Conservation (phyloP, 768 basidiomycete genomes). For the Russula sp. region DNA sequence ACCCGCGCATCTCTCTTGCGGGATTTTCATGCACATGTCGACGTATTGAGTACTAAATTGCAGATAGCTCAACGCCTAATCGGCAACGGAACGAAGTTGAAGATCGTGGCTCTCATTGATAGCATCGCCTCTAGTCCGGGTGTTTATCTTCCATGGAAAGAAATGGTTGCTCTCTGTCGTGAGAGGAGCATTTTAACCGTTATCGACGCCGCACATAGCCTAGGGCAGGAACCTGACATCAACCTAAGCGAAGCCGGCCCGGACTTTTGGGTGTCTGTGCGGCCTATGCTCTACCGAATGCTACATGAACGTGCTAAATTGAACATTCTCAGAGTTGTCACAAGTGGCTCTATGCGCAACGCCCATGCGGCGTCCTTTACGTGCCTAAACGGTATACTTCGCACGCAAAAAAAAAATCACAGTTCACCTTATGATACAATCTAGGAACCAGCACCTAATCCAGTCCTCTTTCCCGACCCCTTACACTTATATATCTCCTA, state of each 20-base stretch:
- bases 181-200: slow-evolving; percentile 57
- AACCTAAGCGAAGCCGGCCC: slow-evolving; percentile 48
- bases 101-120: slow-evolving; percentile 66
- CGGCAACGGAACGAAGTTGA: slow-evolving; percentile 27
- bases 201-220: slow-evolving; percentile 75
- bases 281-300: slow-evolving; percentile 21
- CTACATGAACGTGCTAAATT: background rate
- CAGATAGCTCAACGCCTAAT: slow-evolving; percentile 16
- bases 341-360: slow-evolving; percentile 76
- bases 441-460: slow-evolving; percentile 58
- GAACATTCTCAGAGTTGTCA: slow-evolving; percentile 57
- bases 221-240: slow-evolving; percentile 62
- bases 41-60: slow-evolving; percentile 24
- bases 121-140: slow-evolving; percentile 57
- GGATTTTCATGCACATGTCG: slow-evolving; percentile 36
- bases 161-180: slow-evolving; percentile 55
- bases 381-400: slow-evolving; percentile 52
- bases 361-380: slow-evolving; percentile 64
- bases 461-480: slow-evolving; percentile 54
- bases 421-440: background rate
- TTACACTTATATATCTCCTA: slow-evolving; percentile 42
- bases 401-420: too few relatives aligned
- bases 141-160: slow-evolving; percentile 59
- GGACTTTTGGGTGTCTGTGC: slow-evolving; percentile 74
- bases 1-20: slow-evolving; percentile 50